Conservation (phyloP, 2,329 filamentous ascomycete species). For the Akanthomyces muscarius region DNA sequence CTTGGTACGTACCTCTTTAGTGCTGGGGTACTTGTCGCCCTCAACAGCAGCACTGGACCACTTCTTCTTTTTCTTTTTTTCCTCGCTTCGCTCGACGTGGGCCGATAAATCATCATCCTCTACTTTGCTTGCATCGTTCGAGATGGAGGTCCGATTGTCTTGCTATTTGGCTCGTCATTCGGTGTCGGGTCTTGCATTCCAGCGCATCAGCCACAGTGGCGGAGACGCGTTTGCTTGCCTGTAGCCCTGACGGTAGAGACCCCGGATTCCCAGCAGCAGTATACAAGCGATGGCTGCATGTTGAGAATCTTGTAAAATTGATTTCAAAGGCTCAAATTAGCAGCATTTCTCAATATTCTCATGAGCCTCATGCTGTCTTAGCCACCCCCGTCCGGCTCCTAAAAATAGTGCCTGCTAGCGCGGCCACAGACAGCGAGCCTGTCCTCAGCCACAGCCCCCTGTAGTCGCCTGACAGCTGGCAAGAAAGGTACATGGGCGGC, state of each 20-base stretch:
- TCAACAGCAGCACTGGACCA: too few species aligned
- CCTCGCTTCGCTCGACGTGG: constrained; percentile 1
- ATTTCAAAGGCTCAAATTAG: too few species aligned
- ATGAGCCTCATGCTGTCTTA: too few species aligned
- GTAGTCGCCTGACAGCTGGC: not conserved
- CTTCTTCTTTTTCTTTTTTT: not conserved
- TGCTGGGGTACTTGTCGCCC: too few species aligned
- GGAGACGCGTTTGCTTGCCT: too few species aligned
- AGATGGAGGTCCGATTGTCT: not conserved
- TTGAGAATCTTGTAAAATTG: too few species aligned
- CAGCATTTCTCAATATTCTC: too few species aligned
- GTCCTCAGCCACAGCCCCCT: not conserved
- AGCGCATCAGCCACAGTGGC: not conserved
- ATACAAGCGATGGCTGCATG: too few species aligned
- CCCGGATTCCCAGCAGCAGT: too few species aligned
- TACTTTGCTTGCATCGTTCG: not conserved
- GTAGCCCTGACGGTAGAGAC: too few species aligned
- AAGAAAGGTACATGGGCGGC: not conserved
- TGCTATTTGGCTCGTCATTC: too few species aligned
- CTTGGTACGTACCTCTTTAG: too few species aligned
- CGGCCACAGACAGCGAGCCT: not conserved
- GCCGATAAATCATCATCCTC: not conserved
- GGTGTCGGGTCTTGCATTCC: not conserved
- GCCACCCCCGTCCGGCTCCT: not conserved
- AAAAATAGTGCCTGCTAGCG: not conserved